Percentiles rank a stretch among this genome's conserved stretches.
These are phyloP conservation scores for Tetrahymena elliotti DNA, from an alignment of 73 alveolate species.

Conservation along the genomic window DNA sequence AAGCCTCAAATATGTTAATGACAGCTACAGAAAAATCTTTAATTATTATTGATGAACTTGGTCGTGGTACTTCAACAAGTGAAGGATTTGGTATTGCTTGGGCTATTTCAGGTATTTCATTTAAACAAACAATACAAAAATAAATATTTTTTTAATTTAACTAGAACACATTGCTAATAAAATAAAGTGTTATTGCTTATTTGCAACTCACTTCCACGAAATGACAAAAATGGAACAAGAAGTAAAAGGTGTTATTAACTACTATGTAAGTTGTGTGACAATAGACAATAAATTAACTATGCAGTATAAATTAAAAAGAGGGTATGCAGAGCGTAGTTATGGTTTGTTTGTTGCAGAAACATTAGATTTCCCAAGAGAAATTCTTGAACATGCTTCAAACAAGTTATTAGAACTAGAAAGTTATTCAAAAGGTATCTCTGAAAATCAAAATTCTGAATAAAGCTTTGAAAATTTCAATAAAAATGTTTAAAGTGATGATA, in stretches of 20 bases:
- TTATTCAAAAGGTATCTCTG: neutral
- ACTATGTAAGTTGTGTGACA: slow-evolving; percentile 62
- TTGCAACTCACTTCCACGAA: slow-evolving; percentile 99
- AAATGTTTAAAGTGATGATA: neutral
- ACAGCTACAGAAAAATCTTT: slow-evolving; percentile 87
- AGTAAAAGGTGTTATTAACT: slow-evolving; percentile 77
- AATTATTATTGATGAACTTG: slow-evolving; percentile 96
- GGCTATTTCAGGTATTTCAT: slow-evolving; percentile 54
- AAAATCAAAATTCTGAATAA: neutral
- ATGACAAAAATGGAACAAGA: slow-evolving; percentile 87
- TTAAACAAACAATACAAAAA: neutral
- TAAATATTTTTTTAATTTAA: slow-evolving; percentile 19
- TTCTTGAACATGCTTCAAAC: slow-evolving; percentile 36
- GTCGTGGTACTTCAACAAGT: slow-evolving; percentile 91
- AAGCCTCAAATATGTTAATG: slow-evolving; percentile 66
- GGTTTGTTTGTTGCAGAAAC: slow-evolving; percentile 36
- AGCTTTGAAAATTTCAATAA: neutral
- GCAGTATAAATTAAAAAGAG: slow-evolving; percentile 40
- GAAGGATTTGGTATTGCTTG: slow-evolving; percentile 69
- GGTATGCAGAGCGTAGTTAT: slow-evolving; percentile 32
- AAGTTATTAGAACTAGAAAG: slow-evolving; percentile 24
- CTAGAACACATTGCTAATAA: slow-evolving; percentile 69
- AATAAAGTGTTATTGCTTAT: slow-evolving; percentile 84
- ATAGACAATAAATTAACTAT: slow-evolving; percentile 30
- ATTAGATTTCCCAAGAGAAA: slow-evolving; percentile 44